Percentiles rank a stretch among this genome's conserved stretches.
phyloP scores from a whole-genome alignment of 306 rosid species.

The Mucuna pruriens region DNA sequence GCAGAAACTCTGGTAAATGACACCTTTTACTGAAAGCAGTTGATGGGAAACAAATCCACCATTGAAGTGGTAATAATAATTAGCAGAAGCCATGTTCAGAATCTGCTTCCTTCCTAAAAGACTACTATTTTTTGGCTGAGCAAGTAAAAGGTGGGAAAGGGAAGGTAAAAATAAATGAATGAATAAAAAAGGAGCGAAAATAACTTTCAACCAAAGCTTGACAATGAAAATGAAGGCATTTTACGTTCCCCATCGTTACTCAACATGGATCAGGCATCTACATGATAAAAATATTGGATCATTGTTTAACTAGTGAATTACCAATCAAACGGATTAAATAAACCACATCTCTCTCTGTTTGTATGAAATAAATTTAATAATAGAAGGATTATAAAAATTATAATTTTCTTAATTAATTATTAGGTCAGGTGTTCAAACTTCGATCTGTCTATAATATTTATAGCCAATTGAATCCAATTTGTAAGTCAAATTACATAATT shows the following conservation, averaged over 20 bases:
- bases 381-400: neutral
- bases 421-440: neutral
- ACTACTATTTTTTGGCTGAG: conserved; percentile 19
- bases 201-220: neutral
- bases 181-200: neutral
- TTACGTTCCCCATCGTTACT: neutral
- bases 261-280: neutral
- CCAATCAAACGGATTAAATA: neutral
- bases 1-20: neutral
- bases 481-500: neutral
- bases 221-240: neutral
- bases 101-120: conserved; percentile 22
- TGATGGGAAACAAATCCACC: neutral
- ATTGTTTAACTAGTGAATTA: neutral
- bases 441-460: neutral
- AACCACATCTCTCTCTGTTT: neutral
- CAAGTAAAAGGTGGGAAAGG: neutral
- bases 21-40: neutral
- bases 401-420: neutral
- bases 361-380: neutral
- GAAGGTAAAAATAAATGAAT: neutral
- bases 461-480: neutral
- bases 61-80: neutral
- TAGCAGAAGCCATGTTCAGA: neutral
- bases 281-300: neutral